Base-by-base conservation (phyloP, 2,329 filamentous ascomycete genomes). In the Penicillium sp. region DNA sequence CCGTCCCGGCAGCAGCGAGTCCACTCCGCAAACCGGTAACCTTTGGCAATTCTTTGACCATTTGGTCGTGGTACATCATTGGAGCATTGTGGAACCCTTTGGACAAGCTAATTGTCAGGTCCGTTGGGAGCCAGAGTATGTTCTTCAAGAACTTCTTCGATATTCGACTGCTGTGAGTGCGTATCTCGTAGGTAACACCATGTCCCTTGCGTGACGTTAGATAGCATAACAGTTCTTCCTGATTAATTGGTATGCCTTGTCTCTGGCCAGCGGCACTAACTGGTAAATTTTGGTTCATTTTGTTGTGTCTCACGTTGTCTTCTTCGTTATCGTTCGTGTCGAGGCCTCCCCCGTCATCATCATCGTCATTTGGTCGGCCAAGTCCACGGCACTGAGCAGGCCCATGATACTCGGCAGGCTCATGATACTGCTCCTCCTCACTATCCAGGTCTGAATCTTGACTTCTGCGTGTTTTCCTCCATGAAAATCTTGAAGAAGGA, bases 81-180 rank as follows among this genome's bases (percentile, higher is more conserved):
- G 93, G 92, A 8, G 89, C 88, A 68, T 96, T 96, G 70, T 93
- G 89, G 70, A 96, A 96, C 0, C 92, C 93, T 71, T 89, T 89
- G 0, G 92, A 89, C 27, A 96, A 76, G 0, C 89, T 90, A 39
- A 96, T 77, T 41, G 90, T 90, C 59, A 96, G 89, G 70, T 96
- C 91, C 82, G 96, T 89, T 0, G 92, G 93, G 5, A 88, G 89
- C 68, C 90, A 92, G 60, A 93, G 81, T 6, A 91, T 85, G 4
- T 89, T 86, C 9, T 83, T 84, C 9, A 93, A 84, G 51, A 94
- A 88, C 19, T 86, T 85, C 27, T 84, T 82, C 38, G 93, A 83
- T 10, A 89, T 62, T 31, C 43, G 54, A 21, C 59, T 52, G 2
- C 65, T 55, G 5, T 66, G 58, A 35, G 13, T 57, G 7, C 48